Evolutionary conservation across 371 early-diverging fungal genomes (phyloP).

Genomic region (Mucor irregularis): DNA sequence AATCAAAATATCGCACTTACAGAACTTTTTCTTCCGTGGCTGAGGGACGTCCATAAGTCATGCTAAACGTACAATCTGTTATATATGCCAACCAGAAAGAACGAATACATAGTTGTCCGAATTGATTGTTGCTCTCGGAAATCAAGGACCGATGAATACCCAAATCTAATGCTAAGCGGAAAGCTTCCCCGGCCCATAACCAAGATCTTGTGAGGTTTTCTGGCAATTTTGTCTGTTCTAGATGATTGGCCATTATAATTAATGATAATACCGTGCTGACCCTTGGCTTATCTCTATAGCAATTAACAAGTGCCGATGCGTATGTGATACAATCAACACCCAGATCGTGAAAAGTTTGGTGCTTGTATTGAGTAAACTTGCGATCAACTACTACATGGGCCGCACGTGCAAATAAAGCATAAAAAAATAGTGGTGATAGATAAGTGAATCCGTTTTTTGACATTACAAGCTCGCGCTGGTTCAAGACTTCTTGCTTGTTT

Average conservation of each 20-base stretch:
- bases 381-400: conserved; percentile 30
- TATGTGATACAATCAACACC: conserved; percentile 20
- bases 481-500: conserved; percentile 30
- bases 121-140: conserved; percentile 6
- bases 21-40: conserved; percentile 48
- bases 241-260: conserved; percentile 30
- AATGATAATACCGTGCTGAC: conserved; percentile 36
- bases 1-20: conserved; percentile 19
- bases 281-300: conserved; percentile 29
- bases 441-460: conserved; percentile 7
- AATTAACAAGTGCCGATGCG: conserved; percentile 16
- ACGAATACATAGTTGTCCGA: conserved; percentile 34
- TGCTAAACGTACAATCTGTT: conserved; percentile 38
- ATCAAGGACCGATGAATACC: conserved; percentile 39
- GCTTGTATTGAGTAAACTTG: neutral
- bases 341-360: conserved; percentile 2
- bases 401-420: conserved; percentile 44
- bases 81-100: conserved; percentile 48
- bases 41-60: conserved; percentile 43
- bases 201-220: conserved; percentile 30
- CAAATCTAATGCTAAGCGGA: conserved; percentile 44
- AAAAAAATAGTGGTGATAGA: conserved; percentile 43
- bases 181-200: conserved; percentile 43
- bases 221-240: conserved; percentile 29
- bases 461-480: conserved; percentile 17